Base-by-base conservation (phyloP, 345 rosid genomes). In the Arabidopsis suecica region DNA sequence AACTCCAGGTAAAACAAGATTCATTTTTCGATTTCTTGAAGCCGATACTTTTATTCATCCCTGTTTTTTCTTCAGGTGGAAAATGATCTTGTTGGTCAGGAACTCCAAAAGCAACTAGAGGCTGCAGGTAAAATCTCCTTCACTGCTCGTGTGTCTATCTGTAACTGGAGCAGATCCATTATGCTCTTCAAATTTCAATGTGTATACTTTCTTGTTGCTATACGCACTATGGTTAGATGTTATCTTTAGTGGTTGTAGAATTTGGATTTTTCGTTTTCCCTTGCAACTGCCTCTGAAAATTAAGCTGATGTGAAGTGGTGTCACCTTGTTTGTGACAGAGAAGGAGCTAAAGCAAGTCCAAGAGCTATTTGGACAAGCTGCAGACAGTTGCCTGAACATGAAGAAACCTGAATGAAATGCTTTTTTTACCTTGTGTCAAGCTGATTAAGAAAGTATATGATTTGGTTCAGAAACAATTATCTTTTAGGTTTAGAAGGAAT, bases 91-190 rank as follows among this genome's bases (percentile, higher is more conserved):
- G 81, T 87, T 16, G 97, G 98, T 57, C 97, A 87, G 79, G 94
- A 95, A 78, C 96, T 92, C 70, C 96, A 92, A 77, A 84, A 78
- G 81, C 97, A 95, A 82, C 83, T 95, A 41, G 99, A 92, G 81
- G 96, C 98, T 79, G 96, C 96, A 41, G 93, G 99, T 95, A 69
- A 72, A 9, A 30, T 76, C 56, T 55, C 32, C 9, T 25, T 54
- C 34, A 25, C 5, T 20, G 28, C 3, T 9, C 13, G 2, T 20
- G 12, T 49, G 13, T 49, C 55, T 49, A 20, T 48, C 25, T 47
- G 22, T 48, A 7, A 72, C 33, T 69, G 42, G 42, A 12, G 10
- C 16, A 62, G 6, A 14, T 63, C 5, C 45, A 55, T 64, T 32
- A 18, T 32, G 20, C 3, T 5, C 7, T 38, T n/a, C 40, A 40